Evolutionary conservation across 345 rosid genomes (phyloP), one percentile per base, ranked within the genome.

Genomic region (Pistacia integerrima): DNA sequence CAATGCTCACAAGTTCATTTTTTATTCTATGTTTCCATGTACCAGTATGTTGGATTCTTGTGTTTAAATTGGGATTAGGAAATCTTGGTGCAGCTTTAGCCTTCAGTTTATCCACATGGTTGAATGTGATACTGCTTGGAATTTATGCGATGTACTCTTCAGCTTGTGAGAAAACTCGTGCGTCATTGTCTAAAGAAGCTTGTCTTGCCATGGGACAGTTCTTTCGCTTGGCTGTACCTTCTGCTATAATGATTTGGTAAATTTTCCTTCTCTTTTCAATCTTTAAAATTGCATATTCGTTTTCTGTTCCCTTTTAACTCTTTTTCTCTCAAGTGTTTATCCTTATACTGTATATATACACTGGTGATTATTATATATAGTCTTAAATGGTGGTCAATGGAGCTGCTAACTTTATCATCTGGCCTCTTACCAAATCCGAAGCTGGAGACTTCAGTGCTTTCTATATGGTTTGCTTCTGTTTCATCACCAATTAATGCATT

Each of bases 351-450:
- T 30, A 1, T 30, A 30, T 30, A 30, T 30, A 30, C 1, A 30
- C 33, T 30, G 33, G 33, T 30, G 33, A n/a, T 33, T 36, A 0
- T 62, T 65, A 35, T 63, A 91, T 69, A 35, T 63, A 91, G 93
- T 83, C 83, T 89, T 8, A 89, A 89, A 77, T 89, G 96, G 96
- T 91, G 93, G 86, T 82, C 90, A 6, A 80, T 85, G 72, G 93
- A 91, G 85, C 64, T 91, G 57, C 80, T 89, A 52, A 36, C 65
- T 35, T 67, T 91, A 77, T 81, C 84, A 14, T 89, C 89, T 3
- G 93, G 92, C 46, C 76, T 91, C 14, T 76, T 87, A 56, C 85
- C 91, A 13, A 89, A 91, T 63, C 90, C 91, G 38, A 76, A 87
- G 25, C 84, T 88, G 57, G 87, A 90, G 78, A 90, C 93, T 59